Percentiles rank a stretch among this genome's conserved stretches.
Evolutionary conservation across 768 basidiomycete species (phyloP).

Genomic region (Guyanaporus albipodus): DNA sequence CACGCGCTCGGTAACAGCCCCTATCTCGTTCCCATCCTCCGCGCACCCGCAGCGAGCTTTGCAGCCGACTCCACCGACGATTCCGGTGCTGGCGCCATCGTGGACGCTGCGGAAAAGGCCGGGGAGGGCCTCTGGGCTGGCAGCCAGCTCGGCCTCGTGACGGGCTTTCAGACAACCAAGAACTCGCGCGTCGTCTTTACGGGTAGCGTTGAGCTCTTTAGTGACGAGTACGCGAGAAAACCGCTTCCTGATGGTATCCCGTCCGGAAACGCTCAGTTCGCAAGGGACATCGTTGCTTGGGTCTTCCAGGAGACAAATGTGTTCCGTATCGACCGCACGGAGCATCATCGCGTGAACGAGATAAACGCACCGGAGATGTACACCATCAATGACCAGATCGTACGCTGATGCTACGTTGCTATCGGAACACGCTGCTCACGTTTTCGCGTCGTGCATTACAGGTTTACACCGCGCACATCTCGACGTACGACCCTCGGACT

Average conservation of each 20-base stretch:
- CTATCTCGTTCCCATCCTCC: slow-evolving; percentile 75
- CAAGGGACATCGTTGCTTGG: slow-evolving; percentile 77
- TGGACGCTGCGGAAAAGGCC: slow-evolving; percentile 68
- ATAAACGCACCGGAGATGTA: slow-evolving; percentile 67
- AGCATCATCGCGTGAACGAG: slow-evolving; percentile 68
- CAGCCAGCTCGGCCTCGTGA: slow-evolving; percentile 68
- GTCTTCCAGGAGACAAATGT: slow-evolving; percentile 85
- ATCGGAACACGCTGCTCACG: neutral
- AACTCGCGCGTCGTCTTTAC: slow-evolving; percentile 78
- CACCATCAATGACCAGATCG: slow-evolving; percentile 82
- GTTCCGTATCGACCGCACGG: slow-evolving; percentile 68
- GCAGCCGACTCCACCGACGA: slow-evolving; percentile 63
- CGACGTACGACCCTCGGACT: slow-evolving; percentile 55
- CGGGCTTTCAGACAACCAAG: slow-evolving; percentile 82
- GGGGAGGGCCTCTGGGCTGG: slow-evolving; percentile 86
- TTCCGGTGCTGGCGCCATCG: slow-evolving; percentile 54
- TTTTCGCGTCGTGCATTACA: slow-evolving; percentile 27
- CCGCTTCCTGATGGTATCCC: slow-evolving; percentile 53
- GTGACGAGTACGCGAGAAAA: slow-evolving; percentile 68
- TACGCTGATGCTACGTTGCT: slow-evolving; percentile 29
- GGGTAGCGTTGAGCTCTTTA: slow-evolving; percentile 78
- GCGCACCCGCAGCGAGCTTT: slow-evolving; percentile 72
- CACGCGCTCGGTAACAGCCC: slow-evolving; percentile 70
- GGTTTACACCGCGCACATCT: slow-evolving; percentile 74
- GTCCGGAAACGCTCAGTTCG: slow-evolving; percentile 75